Conservation (phyloP, 495 filamentous ascomycete genomes). For the Sporormia fimetaria region DNA sequence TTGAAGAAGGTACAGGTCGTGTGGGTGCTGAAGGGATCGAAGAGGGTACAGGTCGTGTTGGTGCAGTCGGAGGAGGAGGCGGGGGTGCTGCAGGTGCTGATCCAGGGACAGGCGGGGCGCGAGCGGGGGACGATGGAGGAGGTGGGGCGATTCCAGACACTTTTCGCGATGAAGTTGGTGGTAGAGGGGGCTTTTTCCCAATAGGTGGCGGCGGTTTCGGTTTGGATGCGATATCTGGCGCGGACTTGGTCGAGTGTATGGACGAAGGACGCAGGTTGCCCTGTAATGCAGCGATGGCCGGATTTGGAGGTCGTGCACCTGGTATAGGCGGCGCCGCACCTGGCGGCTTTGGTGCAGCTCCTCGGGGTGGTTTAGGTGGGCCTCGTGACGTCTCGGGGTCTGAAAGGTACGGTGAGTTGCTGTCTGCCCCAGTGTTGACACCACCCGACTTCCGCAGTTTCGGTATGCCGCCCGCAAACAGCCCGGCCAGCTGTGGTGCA, state of each 20-base stretch:
- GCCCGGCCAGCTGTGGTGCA: constrained; percentile 72
- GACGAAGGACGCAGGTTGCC: constrained; percentile 32
- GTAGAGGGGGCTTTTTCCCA: constrained; percentile 37
- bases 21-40: constrained; percentile 55
- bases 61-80: constrained; percentile 41
- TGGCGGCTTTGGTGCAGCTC: constrained; percentile 52
- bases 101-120: constrained; percentile 37
- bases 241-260: constrained; percentile 23
- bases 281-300: constrained; percentile 27
- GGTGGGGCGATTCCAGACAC: constrained; percentile 35
- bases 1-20: constrained; percentile 73
- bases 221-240: constrained; percentile 29
- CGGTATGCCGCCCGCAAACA: constrained; percentile 92
- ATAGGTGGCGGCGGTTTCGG: constrained; percentile 36
- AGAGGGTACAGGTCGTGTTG: constrained; percentile 39
- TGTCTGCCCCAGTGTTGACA: constrained; percentile 76
- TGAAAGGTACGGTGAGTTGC: constrained; percentile 64
- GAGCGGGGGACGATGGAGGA: constrained; percentile 26
- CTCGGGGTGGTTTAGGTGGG: constrained; percentile 38
- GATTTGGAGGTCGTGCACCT: constrained; percentile 40
- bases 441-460: constrained; percentile 81
- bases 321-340: constrained; percentile 59
- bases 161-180: constrained; percentile 46
- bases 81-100: constrained; percentile 35
- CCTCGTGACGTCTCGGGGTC: constrained; percentile 57